These are phyloP conservation scores for Chalaropsis thielavioides DNA, from an alignment of 2,329 filamentous ascomycete species.

Conservation along the genomic window DNA sequence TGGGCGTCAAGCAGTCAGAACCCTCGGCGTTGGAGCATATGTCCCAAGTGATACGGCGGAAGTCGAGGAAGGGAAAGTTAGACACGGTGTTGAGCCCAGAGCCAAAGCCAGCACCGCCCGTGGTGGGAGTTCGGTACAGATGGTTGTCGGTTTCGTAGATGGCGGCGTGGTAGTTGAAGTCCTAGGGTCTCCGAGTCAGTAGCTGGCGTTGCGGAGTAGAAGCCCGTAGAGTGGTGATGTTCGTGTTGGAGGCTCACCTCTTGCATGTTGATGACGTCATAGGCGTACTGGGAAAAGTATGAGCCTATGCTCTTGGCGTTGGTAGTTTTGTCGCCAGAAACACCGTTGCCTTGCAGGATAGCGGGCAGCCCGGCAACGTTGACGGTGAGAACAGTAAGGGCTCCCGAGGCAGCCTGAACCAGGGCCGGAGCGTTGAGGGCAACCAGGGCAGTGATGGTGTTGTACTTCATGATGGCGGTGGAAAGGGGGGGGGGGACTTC, in stretches of 20 bases:
- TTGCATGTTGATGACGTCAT: slow-evolving; percentile 50
- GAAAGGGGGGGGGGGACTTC: neutral
- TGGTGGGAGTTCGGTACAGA: slow-evolving; percentile 46
- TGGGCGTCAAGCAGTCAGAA: slow-evolving; percentile 50
- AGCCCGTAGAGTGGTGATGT: neutral
- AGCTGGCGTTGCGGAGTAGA: neutral
- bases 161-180: slow-evolving; percentile 53
- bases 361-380: slow-evolving; percentile 47
- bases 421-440: slow-evolving; percentile 12
- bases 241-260: slow-evolving; percentile 31
- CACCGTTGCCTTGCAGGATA: slow-evolving; percentile 43
- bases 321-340: slow-evolving; percentile 45
- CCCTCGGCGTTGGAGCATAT: slow-evolving; percentile 41
- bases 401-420: slow-evolving; percentile 21
- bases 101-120: slow-evolving; percentile 49
- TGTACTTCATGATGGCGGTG: slow-evolving; percentile 14
- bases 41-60: slow-evolving; percentile 44
- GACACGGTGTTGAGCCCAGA: slow-evolving; percentile 50
- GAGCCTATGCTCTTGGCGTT: slow-evolving; percentile 44
- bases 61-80: slow-evolving; percentile 42
- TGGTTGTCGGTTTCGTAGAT: slow-evolving; percentile 48
- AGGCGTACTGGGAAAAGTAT: slow-evolving; percentile 40
- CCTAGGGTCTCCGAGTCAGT: slow-evolving; percentile 22
- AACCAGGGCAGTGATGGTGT: slow-evolving; percentile 7
- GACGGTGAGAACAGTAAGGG: slow-evolving; percentile 40